Percentiles rank a stretch among this genome's conserved stretches.
phyloP scores from a whole-genome alignment of 805 yeast genomes.

The Candida krabiensis region DNA sequence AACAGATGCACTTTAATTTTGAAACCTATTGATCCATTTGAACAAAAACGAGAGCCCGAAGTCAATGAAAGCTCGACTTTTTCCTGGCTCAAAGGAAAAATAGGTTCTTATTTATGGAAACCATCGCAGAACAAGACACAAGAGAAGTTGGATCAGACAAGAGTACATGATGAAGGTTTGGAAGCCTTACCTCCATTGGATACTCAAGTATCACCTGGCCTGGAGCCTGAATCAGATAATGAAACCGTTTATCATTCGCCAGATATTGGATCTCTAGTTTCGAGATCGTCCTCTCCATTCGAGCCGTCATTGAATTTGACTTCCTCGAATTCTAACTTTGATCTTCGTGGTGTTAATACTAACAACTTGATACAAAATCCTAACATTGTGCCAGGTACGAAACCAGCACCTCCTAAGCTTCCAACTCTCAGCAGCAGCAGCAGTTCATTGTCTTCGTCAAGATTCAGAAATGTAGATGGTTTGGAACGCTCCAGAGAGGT shows the following conservation, averaged over 20 bases:
- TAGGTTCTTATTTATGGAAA: conserved; percentile 15
- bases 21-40: conserved; percentile 49
- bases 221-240: conserved; percentile 19
- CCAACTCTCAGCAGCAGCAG: conserved; percentile 8
- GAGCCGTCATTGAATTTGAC: conserved; percentile 20
- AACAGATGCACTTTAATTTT: conserved; percentile 71
- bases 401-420: conserved; percentile 9
- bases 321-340: conserved; percentile 26
- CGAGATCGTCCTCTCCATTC: conserved; percentile 23
- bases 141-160: not conserved
- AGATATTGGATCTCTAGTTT: conserved; percentile 16
- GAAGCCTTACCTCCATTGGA: not conserved
- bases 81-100: conserved; percentile 26
- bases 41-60: conserved; percentile 14
- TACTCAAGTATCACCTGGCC: conserved; percentile 4
- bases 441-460: conserved; percentile 12
- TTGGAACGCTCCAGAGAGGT: conserved; percentile 39
- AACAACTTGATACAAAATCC: conserved; percentile 10
- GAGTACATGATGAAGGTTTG: not conserved
- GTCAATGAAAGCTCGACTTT: conserved; percentile 16
- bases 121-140: not conserved
- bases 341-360: conserved; percentile 22
- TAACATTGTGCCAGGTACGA: conserved; percentile 1
- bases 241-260: conserved; percentile 31
- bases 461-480: conserved; percentile 19